phyloP scores from a whole-genome alignment of 2,329 filamentous ascomycete species.

The Cladophialophora carrionii region DNA sequence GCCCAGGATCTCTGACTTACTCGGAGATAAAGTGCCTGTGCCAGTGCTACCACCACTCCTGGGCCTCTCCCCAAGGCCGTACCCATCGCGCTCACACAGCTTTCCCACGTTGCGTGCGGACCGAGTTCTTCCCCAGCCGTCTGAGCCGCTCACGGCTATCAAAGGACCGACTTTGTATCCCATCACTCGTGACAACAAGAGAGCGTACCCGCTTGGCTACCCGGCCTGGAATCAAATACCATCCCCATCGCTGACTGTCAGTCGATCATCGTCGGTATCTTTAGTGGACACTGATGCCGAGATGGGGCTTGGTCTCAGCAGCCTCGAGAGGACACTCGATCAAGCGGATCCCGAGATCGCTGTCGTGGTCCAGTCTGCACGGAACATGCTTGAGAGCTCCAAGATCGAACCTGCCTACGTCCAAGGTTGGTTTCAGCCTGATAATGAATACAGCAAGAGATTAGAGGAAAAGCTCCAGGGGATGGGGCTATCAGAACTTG shows the following conservation, averaged over 20 bases:
- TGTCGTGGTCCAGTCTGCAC: constrained; percentile 3
- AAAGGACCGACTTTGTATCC: neutral
- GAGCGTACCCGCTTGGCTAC: neutral
- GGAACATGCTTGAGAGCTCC: constrained; percentile 11
- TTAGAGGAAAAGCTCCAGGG: constrained; percentile 20
- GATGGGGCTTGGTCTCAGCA: neutral
- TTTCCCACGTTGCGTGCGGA: constrained; percentile 6
- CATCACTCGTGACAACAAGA: neutral
- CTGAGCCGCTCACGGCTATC: neutral
- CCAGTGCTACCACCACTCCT: neutral
- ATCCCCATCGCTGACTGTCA: neutral
- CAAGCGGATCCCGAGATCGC: constrained; percentile 7
- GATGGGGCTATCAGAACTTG: constrained; percentile 17
- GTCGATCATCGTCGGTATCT: constrained; percentile 1
- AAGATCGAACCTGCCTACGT: constrained; percentile 19
- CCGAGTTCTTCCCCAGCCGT: neutral
- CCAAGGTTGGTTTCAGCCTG: constrained; percentile 30
- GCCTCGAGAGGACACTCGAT: constrained; percentile 8
- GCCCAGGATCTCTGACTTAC: constrained; percentile 22
- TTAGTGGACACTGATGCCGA: constrained; percentile 1
- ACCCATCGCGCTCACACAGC: constrained; percentile 12
- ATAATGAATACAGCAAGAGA: constrained; percentile 21
- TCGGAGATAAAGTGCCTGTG: neutral
- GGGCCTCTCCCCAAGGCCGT: neutral
- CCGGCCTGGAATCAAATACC: neutral